Evolutionary conservation across 2,329 filamentous ascomycete genomes (phyloP).

Genomic region (Hypoxylon sp.): DNA sequence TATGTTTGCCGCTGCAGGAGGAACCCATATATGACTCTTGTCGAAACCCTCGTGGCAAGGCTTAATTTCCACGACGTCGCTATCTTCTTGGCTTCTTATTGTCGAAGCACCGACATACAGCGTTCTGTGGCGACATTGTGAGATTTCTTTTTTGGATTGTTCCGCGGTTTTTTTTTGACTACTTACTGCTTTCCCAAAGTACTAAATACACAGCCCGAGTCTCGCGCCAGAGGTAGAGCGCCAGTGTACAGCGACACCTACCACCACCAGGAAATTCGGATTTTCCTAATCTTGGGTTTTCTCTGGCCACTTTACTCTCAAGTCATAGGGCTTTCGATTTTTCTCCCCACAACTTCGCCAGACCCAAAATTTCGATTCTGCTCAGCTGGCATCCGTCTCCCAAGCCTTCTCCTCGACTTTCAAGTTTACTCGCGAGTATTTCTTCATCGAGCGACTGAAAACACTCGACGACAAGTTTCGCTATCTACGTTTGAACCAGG

Average conservation of each 20-base stretch:
- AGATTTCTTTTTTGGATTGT: constrained; percentile 23
- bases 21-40: not conserved
- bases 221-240: constrained; percentile 5
- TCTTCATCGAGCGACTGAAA: constrained; percentile 6
- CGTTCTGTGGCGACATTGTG: constrained; percentile 9
- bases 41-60: not conserved
- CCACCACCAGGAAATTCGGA: not conserved
- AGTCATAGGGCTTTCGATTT: not conserved
- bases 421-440: not conserved
- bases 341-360: constrained; percentile 3
- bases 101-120: constrained; percentile 6
- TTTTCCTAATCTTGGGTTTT: not conserved
- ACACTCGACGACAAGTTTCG: not conserved
- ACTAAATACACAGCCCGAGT: constrained; percentile 15
- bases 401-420: not conserved
- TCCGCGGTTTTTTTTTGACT: constrained; percentile 16
- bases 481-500: not conserved
- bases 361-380: not conserved
- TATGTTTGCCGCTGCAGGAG: not conserved
- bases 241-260: not conserved
- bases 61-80: constrained; percentile 1
- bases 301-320: not conserved
- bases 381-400: not conserved
- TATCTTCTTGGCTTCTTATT: not conserved
- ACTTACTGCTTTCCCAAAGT: constrained; percentile 14